Base-by-base conservation (phyloP, 1,284 basidiomycete species). In the Ustilago crameri region DNA sequence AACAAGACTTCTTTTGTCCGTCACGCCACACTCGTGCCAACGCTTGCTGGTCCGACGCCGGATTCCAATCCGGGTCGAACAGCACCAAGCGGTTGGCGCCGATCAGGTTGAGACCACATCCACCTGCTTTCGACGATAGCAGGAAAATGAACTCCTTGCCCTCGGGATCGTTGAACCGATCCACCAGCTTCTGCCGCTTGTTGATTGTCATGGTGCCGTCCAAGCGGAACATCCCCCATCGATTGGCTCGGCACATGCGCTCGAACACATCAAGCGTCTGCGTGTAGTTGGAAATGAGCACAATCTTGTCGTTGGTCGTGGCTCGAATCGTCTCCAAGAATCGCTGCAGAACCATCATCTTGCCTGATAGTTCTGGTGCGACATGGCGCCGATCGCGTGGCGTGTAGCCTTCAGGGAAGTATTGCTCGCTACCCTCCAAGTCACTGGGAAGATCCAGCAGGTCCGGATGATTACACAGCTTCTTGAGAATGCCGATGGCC, bases 1-100 rank as follows among this genome's bases (percentile, higher is more conserved):
- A 98, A 83, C 93, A 75, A 24, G 72, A 71, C 89, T 98, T 98
- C 89, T 97, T 99, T 84, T 98, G 95, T 0, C 95, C 95, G 81
- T 99, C 95, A 86, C 96, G 91, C 95, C 95, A 99, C 2, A 99
- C 95, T 84, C 95, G 93, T 38, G 95, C 95, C 5, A 98, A 87
- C 9, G 95, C 95, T 84, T 99, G 96, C 83, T 98, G 96, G 84
- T 99, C 95, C 35, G 95, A 93, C 5, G 95, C 95, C 20, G 95
- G 95, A 79, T 98, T 98, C 95, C 95, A 97, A 82, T 98, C 95
- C 2, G 96, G 96, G 84, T 99, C 95, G 76, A 98, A 98, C 30
- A 98, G 86, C 71, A 99, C 93, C 30, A 99, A 86, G 9, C 95
- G 89, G 82, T 98, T 99, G 1, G 95, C 95, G 5, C 95, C 95